Conservation (phyloP, 2,329 filamentous ascomycete species). For the Talaromyces albobiverticillius region DNA sequence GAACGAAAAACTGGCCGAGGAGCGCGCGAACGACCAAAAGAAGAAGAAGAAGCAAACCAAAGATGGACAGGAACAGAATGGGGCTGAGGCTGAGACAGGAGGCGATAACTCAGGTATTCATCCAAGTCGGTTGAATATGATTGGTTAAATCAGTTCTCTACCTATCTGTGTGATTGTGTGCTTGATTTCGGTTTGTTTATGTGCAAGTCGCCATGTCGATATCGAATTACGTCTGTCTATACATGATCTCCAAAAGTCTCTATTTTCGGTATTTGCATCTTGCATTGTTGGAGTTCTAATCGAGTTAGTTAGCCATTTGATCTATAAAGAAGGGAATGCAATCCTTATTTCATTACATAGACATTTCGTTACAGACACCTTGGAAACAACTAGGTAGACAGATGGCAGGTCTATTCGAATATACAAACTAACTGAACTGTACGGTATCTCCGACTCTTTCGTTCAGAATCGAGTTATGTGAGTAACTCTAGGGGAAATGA, state of each 20-base stretch:
- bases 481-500: slow-evolving; percentile 6
- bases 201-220: not conserved
- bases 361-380: no score
- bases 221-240: not conserved
- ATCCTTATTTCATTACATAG: no score
- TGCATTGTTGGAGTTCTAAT: not conserved
- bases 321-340: not conserved
- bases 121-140: slow-evolving; percentile 41
- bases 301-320: not conserved
- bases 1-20: slow-evolving; percentile 78
- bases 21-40: slow-evolving; percentile 51
- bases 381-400: no score
- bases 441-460: not conserved
- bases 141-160: slow-evolving; percentile 20
- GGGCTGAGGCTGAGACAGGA: slow-evolving; percentile 20
- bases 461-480: no score
- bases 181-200: not conserved
- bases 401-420: not conserved
- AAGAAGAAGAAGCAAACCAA: slow-evolving; percentile 39
- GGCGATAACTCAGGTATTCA: slow-evolving; percentile 38
- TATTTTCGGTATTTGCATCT: not conserved
- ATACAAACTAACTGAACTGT: slow-evolving; percentile 1
- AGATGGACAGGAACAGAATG: slow-evolving; percentile 26
- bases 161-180: not conserved
- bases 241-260: not conserved